phyloP scores from a whole-genome alignment of 225 moss, liverwort and hornwort genomes.

The Polytrichum formosum region DNA sequence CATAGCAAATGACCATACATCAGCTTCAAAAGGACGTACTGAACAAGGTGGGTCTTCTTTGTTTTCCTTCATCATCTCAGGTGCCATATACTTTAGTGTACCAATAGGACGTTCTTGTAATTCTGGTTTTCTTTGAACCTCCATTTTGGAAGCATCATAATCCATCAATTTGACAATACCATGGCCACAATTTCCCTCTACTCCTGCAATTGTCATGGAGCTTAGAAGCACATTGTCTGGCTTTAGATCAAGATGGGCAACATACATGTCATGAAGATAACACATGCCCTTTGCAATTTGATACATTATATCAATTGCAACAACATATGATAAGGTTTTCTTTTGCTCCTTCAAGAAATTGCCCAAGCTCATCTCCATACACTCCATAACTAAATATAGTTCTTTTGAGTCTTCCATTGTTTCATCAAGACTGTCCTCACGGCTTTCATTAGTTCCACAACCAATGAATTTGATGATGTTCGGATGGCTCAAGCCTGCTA shows the following conservation, averaged over 20 bases:
- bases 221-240: not conserved
- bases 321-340: not conserved
- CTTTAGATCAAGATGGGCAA: slow-evolving; percentile 7
- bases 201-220: not conserved
- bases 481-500: slow-evolving; percentile 15
- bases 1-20: not conserved
- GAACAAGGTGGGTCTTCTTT: not conserved
- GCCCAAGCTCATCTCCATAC: not conserved
- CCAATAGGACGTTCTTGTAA: not conserved
- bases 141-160: not conserved
- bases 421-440: not conserved
- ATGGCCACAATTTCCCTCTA: not conserved
- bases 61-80: not conserved
- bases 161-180: not conserved
- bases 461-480: slow-evolving; percentile 18
- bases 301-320: not conserved
- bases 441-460: slow-evolving; percentile 2
- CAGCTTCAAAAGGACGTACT: not conserved
- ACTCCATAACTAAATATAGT: not conserved
- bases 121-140: not conserved
- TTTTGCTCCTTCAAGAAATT: not conserved
- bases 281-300: slow-evolving; percentile 8
- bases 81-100: slow-evolving; percentile 4
- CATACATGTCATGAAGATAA: slow-evolving; percentile 1
- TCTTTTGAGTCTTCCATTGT: no score